Percentiles rank a stretch among this genome's conserved stretches.
These are phyloP conservation scores for Nakazawaea wickerhamii DNA, from an alignment of 805 yeast species.

Conservation along the genomic window DNA sequence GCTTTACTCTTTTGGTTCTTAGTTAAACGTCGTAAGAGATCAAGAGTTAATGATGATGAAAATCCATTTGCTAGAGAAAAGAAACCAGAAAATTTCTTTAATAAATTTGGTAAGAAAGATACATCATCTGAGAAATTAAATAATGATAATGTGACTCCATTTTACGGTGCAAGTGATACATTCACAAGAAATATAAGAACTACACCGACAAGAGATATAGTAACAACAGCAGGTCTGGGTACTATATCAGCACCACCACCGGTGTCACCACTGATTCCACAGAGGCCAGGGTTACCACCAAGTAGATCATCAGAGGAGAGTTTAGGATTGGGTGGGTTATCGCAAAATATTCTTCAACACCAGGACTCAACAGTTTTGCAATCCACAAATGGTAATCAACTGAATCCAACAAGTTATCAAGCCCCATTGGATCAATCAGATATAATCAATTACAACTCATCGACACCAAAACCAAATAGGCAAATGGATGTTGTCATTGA, in stretches of 20 bases:
- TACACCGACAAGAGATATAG: neutral
- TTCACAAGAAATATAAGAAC: no score
- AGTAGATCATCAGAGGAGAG: constrained; percentile 12
- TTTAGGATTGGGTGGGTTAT: constrained; percentile 10
- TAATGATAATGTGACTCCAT: neutral
- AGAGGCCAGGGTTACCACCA: constrained; percentile 6
- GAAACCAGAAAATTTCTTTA: neutral
- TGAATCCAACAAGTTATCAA: neutral
- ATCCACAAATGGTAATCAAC: no score
- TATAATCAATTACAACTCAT: constrained; percentile 11
- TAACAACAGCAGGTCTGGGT: neutral
- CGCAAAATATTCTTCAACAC: constrained; percentile 4
- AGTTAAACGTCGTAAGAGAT: constrained; percentile 24
- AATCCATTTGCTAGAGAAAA: constrained; percentile 10
- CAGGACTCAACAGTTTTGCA: neutral
- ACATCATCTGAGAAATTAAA: constrained; percentile 7
- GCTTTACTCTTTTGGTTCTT: constrained; percentile 26
- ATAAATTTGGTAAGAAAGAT: neutral
- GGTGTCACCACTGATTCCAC: neutral
- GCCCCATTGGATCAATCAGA: constrained; percentile 7
- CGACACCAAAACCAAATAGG: constrained; percentile 2
- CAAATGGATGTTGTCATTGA: constrained; percentile 13
- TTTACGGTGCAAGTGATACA: neutral
- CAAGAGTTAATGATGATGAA: constrained; percentile 35
- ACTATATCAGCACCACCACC: neutral